Conservation (phyloP, 108 stramenopile genomes). For the Cyclotella kingstonii region DNA sequence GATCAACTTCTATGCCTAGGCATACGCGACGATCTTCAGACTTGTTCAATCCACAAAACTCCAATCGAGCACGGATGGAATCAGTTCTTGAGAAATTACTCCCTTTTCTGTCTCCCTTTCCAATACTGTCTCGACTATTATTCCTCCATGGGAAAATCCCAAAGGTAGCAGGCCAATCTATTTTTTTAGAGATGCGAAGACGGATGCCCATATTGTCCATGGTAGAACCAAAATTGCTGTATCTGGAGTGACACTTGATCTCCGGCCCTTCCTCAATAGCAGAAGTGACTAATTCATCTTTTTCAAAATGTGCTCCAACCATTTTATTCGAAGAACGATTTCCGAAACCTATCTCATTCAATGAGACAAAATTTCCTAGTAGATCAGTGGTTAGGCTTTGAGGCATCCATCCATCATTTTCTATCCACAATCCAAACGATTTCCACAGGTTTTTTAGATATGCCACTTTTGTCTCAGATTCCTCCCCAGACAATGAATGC, state of each 20-base stretch:
- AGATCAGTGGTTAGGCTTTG: constrained; percentile 19
- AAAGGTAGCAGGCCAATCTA: too few relatives aligned
- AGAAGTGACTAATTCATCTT: constrained; percentile 46
- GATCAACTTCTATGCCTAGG: constrained; percentile 22
- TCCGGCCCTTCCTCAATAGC: too few relatives aligned
- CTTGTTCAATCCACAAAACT: constrained; percentile 33
- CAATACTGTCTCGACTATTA: not conserved
- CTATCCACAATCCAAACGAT: constrained; percentile 29
- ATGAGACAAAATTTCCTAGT: constrained; percentile 33
- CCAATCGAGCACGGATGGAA: constrained; percentile 23
- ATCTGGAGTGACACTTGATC: too few relatives aligned
- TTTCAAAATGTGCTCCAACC: constrained; percentile 18
- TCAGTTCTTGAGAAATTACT: constrained; percentile 13
- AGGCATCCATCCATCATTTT: constrained; percentile 48
- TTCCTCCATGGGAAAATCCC: constrained; percentile 45
- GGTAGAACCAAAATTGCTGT: too few relatives aligned
- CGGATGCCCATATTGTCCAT: too few relatives aligned
- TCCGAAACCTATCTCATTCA: constrained; percentile 28
- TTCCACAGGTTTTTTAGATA: not conserved
- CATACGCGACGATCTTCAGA: constrained; percentile 14
- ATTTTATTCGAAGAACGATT: not conserved
- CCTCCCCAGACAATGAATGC: not conserved
- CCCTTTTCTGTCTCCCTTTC: not conserved
- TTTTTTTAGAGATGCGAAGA: too few relatives aligned
- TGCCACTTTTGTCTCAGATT: not conserved